Conservation (phyloP, 345 rosid genomes). For the Hypericum androsaemum region DNA sequence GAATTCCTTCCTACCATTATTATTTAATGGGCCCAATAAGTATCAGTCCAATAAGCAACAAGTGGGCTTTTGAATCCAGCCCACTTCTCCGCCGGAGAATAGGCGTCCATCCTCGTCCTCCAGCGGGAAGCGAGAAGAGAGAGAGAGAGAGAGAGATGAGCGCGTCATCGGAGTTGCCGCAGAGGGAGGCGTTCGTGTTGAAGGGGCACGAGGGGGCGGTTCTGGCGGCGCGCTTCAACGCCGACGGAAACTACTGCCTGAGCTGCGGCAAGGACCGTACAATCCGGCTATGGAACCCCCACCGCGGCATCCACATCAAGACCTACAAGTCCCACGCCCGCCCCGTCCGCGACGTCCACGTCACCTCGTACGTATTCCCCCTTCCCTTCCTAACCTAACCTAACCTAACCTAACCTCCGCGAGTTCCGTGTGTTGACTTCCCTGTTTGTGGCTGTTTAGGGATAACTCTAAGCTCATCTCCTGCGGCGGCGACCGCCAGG, state of each 20-base stretch:
- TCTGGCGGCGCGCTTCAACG: constrained; percentile 79
- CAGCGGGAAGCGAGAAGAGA: neutral
- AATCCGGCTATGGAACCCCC: constrained; percentile 97
- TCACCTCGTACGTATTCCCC: constrained; percentile 43
- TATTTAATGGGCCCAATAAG: no score
- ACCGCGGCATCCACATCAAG: constrained; percentile 85
- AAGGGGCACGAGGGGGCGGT: constrained; percentile 82
- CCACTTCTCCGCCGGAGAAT: no score
- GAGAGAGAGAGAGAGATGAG: constrained; percentile 26
- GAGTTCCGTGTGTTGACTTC: neutral
- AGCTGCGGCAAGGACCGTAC: constrained; percentile 95
- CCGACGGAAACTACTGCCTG: constrained; percentile 85
- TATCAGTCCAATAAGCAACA: no score
- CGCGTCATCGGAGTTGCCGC: constrained; percentile 38
- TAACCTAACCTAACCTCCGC: neutral
- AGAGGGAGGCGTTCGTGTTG: constrained; percentile 49
- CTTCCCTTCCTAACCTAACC: constrained; percentile 1
- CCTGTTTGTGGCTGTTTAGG: constrained; percentile 16
- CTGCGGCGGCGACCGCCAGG: constrained; percentile 90
- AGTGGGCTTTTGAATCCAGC: no score
- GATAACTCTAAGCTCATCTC: constrained; percentile 83
- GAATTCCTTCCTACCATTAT: no score
- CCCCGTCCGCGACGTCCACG: constrained; percentile 94
- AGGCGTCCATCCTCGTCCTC: no score
- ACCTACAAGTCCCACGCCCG: constrained; percentile 98